Evolutionary conservation across 1,139 yeast species (phyloP).

Genomic region (Saccharomyces hybrid): DNA sequence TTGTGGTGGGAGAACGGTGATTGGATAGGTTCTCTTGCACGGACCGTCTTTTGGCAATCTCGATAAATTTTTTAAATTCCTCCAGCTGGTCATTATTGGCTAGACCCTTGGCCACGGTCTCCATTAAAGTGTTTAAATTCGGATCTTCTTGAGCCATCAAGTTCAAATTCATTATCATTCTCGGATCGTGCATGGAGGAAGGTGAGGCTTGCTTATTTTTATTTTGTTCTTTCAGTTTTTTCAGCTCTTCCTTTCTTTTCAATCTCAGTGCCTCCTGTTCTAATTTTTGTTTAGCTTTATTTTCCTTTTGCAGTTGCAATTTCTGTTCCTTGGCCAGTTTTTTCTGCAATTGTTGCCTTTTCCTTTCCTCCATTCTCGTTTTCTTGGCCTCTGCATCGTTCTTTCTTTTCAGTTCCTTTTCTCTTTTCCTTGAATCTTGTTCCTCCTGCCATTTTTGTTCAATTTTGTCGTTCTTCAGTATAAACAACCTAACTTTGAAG

Average conservation of each 20-base stretch:
- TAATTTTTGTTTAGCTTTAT: slow-evolving; percentile 18
- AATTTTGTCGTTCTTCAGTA: slow-evolving; percentile 63
- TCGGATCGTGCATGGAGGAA: slow-evolving; percentile 40
- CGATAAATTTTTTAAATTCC: slow-evolving; percentile 72
- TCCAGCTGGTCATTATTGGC: slow-evolving; percentile 65
- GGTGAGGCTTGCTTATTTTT: slow-evolving; percentile 7
- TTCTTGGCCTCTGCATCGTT: slow-evolving; percentile 33
- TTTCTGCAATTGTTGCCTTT: slow-evolving; percentile 24
- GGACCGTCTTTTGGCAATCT: slow-evolving; percentile 70
- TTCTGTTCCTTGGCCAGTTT: slow-evolving; percentile 25
- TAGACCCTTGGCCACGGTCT: slow-evolving; percentile 70
- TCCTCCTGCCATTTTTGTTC: slow-evolving; percentile 35
- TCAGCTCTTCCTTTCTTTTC: slow-evolving; percentile 18
- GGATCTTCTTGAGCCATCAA: slow-evolving; percentile 70
- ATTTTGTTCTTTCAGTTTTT: slow-evolving; percentile 15
- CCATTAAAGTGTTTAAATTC: slow-evolving; percentile 63
- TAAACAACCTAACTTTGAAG: slow-evolving; percentile 68
- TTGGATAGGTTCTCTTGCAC: slow-evolving; percentile 33
- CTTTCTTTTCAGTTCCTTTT: slow-evolving; percentile 34
- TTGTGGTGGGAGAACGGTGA: slow-evolving; percentile 8
- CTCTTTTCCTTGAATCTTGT: slow-evolving; percentile 32
- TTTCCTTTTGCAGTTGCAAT: slow-evolving; percentile 13
- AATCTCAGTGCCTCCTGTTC: slow-evolving; percentile 17
- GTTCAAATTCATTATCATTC: slow-evolving; percentile 77
- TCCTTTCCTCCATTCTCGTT: slow-evolving; percentile 26